Base-by-base conservation (phyloP, 805 yeast species). In the Cyberlindnera japonica region DNA sequence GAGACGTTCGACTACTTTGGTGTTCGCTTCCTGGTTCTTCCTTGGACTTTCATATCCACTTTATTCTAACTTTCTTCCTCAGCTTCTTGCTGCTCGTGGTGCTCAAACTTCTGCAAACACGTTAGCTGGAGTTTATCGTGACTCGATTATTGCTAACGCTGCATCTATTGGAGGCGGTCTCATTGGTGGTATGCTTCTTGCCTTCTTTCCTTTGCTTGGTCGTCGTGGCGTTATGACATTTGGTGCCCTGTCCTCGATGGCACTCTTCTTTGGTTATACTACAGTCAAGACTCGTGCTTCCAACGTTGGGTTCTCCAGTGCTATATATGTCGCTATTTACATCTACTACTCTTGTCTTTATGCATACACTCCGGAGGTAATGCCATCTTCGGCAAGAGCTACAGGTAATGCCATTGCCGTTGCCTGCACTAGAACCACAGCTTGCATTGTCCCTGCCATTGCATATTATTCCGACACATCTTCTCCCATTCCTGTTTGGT, bases 351-450 rank as follows among this genome's bases (percentile, higher is more conserved):
- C 81, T 1, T 74, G 77, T 27, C 62, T 80, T 16, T 80, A 77
- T 53, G 84, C 83, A 3, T 79, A 77, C 52, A 77, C 83, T 2
- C 85, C 85, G 0, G 83, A 79, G 55, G 74, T 77, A 17, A 69
- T 79, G 58, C 80, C 80, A 22, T 60, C 75, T 1, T 53, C 61
- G 22, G 67, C 70, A 23, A 58, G 77, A 51, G 79, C 77, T 5
- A 79, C 85, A 1, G 85, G 81, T 21, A 72, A 74, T 35, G 81
- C 83, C 0, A 52, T 79, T 17, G 75, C 80, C 12, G 69, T 81
- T 15, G 74, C 77, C 3, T 63, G 66, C 33, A 74, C 70, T 45
- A 62, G 83, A 58, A 51, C 74, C 17, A 59, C 72, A 37, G 80
- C 81, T 15, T 72, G 71, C 23, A 68, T 77, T 51, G 79, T 77